Evolutionary conservation across 257 asterid species (phyloP).

Genomic region (Avicennia marina): DNA sequence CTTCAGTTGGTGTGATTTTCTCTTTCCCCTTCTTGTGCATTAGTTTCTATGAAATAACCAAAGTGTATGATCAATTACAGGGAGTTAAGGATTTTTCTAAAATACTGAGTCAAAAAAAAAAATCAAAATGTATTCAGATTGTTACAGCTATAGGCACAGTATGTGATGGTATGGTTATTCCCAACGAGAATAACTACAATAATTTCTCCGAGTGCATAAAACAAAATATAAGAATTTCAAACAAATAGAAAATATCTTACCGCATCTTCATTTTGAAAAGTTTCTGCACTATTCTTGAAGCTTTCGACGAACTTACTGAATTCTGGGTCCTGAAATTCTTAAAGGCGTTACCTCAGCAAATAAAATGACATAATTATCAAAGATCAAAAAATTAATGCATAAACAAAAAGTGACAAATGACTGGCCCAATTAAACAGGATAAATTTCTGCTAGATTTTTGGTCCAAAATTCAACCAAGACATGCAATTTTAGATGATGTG

Average conservation of each 20-base stretch:
- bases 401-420: background rate
- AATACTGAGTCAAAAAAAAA: too few species aligned
- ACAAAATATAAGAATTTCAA: slow-evolving; percentile 9
- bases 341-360: slow-evolving; percentile 21
- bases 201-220: background rate
- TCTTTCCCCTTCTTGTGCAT: too few species aligned
- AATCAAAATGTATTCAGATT: too few species aligned
- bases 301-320: slow-evolving; percentile 68
- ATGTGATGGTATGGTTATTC: too few species aligned
- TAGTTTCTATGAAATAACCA: too few species aligned
- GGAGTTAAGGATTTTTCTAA: too few species aligned
- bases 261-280: slow-evolving; percentile 41
- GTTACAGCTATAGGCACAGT: too few species aligned
- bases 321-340: slow-evolving; percentile 67
- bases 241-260: slow-evolving; percentile 38
- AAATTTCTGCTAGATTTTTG: background rate
- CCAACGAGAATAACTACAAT: background rate
- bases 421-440: background rate
- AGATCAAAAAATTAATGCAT: slow-evolving; percentile 1
- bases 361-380: background rate
- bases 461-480: background rate
- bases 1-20: too few species aligned
- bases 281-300: slow-evolving; percentile 30
- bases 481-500: background rate
- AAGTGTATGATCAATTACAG: too few species aligned